A percentile compares a stretch with the other conserved stretches of the same genome.
These are phyloP conservation scores for Candida xyloterini DNA, from an alignment of 805 yeast species.

Conservation along the genomic window DNA sequence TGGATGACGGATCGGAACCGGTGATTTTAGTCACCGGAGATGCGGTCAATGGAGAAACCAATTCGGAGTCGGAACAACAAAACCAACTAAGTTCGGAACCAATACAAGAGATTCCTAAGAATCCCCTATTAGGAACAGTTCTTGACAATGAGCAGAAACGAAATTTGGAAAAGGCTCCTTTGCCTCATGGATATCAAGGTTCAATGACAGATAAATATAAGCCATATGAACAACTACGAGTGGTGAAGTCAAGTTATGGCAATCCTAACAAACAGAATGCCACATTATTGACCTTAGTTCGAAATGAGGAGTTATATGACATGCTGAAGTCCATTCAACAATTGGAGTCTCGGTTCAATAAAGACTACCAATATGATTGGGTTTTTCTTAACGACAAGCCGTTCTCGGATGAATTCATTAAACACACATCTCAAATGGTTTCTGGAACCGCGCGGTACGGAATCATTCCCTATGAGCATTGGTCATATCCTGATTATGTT, in stretches of 20 bases:
- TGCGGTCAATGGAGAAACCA: background rate
- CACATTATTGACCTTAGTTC: constrained; percentile 50
- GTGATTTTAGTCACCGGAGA: background rate
- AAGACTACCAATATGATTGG: constrained; percentile 40
- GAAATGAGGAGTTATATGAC: constrained; percentile 40
- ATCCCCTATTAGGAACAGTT: constrained; percentile 13
- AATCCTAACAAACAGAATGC: constrained; percentile 46
- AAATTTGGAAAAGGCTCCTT: constrained; percentile 24
- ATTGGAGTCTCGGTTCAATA: constrained; percentile 40
- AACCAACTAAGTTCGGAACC: background rate
- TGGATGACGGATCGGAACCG: background rate
- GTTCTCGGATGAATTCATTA: constrained; percentile 41
- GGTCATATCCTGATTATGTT: constrained; percentile 51
- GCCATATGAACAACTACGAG: constrained; percentile 26
- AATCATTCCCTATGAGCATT: constrained; percentile 44
- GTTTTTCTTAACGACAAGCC: constrained; percentile 49
- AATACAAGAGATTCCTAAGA: background rate
- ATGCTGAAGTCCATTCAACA: constrained; percentile 40
- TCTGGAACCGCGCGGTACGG: constrained; percentile 49
- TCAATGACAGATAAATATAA: constrained; percentile 21
- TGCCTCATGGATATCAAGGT: constrained; percentile 21
- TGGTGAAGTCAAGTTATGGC: constrained; percentile 14
- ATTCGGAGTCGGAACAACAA: constrained; percentile 8
- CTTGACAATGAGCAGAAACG: constrained; percentile 21
- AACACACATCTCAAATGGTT: constrained; percentile 34